Evolutionary conservation across 495 filamentous ascomycete species (phyloP).

Genomic region (Neurospora sp.): DNA sequence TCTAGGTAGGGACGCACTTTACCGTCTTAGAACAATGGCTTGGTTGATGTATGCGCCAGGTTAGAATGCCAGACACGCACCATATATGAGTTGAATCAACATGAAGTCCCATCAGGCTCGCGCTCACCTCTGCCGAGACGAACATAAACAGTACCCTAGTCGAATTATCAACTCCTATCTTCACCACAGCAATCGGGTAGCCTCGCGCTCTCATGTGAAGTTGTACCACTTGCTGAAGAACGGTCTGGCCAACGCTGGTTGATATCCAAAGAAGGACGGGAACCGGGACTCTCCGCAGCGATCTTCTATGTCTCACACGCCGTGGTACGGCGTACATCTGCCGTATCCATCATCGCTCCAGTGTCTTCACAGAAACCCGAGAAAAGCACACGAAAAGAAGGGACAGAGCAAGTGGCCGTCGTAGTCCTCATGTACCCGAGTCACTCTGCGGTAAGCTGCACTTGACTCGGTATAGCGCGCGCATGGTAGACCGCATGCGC

Average conservation of each 20-base stretch:
- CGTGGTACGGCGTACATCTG: not conserved
- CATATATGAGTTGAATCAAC: not conserved
- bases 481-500: not conserved
- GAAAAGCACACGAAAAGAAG: not conserved
- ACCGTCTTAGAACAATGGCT: not conserved
- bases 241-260: not conserved
- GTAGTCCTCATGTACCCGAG: not conserved
- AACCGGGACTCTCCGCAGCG: not conserved
- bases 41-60: not conserved
- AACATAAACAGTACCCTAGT: not conserved
- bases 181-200: not conserved
- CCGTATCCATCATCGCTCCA: not conserved
- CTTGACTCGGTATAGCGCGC: not conserved
- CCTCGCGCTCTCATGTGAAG: not conserved
- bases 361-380: not conserved
- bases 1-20: not conserved
- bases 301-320: not conserved
- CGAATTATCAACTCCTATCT: not conserved
- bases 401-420: not conserved
- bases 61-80: not conserved
- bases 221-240: not conserved
- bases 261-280: not conserved
- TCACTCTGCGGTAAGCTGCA: not conserved
- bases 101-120: not conserved
- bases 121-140: not conserved